Evolutionary conservation across 108 stramenopile genomes (phyloP).

Genomic region (Nitzschia sp.): DNA sequence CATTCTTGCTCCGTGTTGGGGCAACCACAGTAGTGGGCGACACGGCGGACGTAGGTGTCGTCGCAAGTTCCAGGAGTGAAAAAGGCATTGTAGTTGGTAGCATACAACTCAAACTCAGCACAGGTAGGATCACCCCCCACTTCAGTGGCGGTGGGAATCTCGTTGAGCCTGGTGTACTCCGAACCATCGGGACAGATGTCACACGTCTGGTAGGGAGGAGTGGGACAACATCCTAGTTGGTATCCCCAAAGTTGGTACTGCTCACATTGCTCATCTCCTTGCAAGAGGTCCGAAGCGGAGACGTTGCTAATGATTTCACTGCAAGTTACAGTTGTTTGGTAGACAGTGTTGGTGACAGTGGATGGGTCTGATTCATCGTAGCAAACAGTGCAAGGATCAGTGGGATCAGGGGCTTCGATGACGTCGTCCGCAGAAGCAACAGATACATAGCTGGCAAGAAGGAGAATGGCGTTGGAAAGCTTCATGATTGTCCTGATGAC

Average conservation of each 20-base stretch:
- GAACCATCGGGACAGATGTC: conserved; percentile 19
- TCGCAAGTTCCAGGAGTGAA: conserved; percentile 25
- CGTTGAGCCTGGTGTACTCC: not conserved
- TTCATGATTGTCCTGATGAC: no score
- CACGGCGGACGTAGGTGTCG: conserved; percentile 28
- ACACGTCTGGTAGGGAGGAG: conserved; percentile 15
- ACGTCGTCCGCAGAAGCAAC: not conserved
- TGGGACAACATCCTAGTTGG: conserved; percentile 31
- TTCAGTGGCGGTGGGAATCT: conserved; percentile 15
- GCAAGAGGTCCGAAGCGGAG: not conserved
- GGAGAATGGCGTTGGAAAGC: no score
- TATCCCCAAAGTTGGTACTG: conserved; percentile 24
- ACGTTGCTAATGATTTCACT: conserved; percentile 1
- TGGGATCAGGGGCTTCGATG: conserved; percentile 7
- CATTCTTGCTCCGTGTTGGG: conserved; percentile 26
- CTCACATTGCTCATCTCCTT: conserved; percentile 16
- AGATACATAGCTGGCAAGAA: no score
- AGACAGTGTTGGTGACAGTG: not conserved
- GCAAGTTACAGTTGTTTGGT: conserved; percentile 1
- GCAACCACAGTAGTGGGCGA: conserved; percentile 29
- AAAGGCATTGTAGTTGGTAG: conserved; percentile 1
- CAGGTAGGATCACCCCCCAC: conserved; percentile 13
- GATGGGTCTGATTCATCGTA: not conserved
- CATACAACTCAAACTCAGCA: conserved; percentile 11
- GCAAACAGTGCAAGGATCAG: conserved; percentile 13